phyloP scores from a whole-genome alignment of 2,329 filamentous ascomycete species.

The Trichoderma asperellum region DNA sequence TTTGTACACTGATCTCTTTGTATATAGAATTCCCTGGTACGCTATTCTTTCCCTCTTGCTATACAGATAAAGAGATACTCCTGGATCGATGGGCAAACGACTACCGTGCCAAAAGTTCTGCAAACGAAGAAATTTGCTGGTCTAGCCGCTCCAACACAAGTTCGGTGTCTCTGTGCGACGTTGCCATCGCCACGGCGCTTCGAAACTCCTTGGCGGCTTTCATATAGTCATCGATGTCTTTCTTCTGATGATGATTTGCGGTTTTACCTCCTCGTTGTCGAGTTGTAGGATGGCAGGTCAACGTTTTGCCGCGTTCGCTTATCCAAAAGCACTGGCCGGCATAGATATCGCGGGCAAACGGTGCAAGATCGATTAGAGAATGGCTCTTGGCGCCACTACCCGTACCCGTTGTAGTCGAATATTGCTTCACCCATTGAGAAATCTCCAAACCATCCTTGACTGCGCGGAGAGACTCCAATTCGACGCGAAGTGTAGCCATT shows the following conservation, averaged over 20 bases:
- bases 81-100: background rate
- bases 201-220: background rate
- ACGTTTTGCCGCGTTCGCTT: background rate
- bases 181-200: slow-evolving; percentile 7
- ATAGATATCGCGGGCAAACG: slow-evolving; percentile 12
- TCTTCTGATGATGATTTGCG: background rate
- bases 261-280: background rate
- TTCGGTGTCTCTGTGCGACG: slow-evolving; percentile 16
- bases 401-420: background rate
- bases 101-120: background rate
- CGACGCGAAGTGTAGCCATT: slow-evolving; percentile 4
- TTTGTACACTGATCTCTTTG: background rate
- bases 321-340: slow-evolving; percentile 12
- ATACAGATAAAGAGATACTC: background rate
- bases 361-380: slow-evolving; percentile 12
- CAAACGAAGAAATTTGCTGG: slow-evolving; percentile 13
- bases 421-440: slow-evolving; percentile 5
- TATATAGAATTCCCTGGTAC: background rate
- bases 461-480: slow-evolving; percentile 9
- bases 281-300: background rate
- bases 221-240: slow-evolving; percentile 1
- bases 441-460: slow-evolving; percentile 9
- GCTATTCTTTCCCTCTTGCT: background rate
- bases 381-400: background rate
- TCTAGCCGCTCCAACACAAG: slow-evolving; percentile 9